Base-by-base conservation (phyloP, 2,329 filamentous ascomycete species). In the Xylaria sp. region DNA sequence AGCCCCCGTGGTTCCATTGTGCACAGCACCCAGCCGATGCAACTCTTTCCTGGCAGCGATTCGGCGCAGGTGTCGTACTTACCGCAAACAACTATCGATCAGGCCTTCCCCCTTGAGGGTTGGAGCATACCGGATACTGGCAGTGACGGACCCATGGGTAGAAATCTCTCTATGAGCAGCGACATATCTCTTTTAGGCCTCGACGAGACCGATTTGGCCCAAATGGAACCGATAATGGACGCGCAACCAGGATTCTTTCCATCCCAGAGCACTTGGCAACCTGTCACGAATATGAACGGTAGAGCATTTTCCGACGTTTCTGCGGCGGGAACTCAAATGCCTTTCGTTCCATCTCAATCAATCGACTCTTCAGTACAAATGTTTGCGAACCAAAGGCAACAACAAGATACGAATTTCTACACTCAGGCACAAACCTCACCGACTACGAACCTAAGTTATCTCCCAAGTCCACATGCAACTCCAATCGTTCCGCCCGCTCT, bases 381-480 rank as follows among this genome's bases (percentile, higher is more conserved):
- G 3, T 80, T 77, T 77, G 64, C 62, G 41, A 76, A 79, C 36
- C 70, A 76, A 48, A 72, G n/a, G n/a, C n/a, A 62, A 20, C 63
- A 74, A 15, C 74, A 76, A 18, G 80, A 81, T 9, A 72, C 80
- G 69, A 76, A 79, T 48, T 59, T 72, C 10, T 80, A 81, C 70
- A 69, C 74, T 60, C 76, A 78, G 39, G 74, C 80, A 53, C 78
- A 74, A 0, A 81, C 78, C 0, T 80, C 81, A 1, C 74, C 75
- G 20, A 80, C 75, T 70, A 77, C 80, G 73, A 70, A 72, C 1
- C 73, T 80, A 1, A 80, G 74, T 57, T 81, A 81, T 64, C 81
- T 83, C 57, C 79, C 81, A 2, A 83, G 79, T 46, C 81, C 81
- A 6, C 78, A 77, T 1, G 70, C 78, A 1, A 82, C 81, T 2